Conservation (phyloP, 2,329 filamentous ascomycete genomes). For the Colletotrichum euphorbiae region DNA sequence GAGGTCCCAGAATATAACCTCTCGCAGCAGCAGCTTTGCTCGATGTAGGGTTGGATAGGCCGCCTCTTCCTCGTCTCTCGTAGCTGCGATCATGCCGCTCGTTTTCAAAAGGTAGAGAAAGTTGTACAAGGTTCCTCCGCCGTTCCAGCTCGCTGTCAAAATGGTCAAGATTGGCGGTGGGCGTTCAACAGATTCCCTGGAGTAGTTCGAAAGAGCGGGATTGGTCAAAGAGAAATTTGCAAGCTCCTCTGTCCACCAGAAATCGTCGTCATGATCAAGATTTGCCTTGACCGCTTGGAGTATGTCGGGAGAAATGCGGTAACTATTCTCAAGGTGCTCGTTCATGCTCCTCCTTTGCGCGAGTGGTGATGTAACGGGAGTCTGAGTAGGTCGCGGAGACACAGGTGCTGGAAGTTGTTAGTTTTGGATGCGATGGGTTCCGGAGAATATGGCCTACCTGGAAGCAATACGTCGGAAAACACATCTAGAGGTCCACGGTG, state of each 20-base stretch:
- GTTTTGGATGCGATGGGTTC: neutral
- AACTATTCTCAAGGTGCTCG: slow-evolving; percentile 61
- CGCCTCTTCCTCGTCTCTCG: slow-evolving; percentile 61
- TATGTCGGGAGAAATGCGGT: slow-evolving; percentile 54
- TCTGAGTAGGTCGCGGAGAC: slow-evolving; percentile 62
- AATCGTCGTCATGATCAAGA: slow-evolving; percentile 66
- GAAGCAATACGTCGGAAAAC: slow-evolving; percentile 62
- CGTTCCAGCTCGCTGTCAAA: slow-evolving; percentile 65
- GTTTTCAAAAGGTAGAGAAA: slow-evolving; percentile 65
- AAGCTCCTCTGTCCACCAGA: slow-evolving; percentile 69
- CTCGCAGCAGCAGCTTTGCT: slow-evolving; percentile 66
- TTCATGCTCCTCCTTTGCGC: slow-evolving; percentile 63
- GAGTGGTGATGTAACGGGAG: slow-evolving; percentile 62
- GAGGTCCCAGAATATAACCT: slow-evolving; percentile 66
- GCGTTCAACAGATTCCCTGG: slow-evolving; percentile 52
- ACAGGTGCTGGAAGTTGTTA: slow-evolving; percentile 52
- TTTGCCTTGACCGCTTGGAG: slow-evolving; percentile 56
- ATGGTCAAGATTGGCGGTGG: slow-evolving; percentile 63
- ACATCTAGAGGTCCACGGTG: slow-evolving; percentile 60
- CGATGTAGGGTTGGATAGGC: slow-evolving; percentile 63
- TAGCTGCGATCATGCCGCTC: slow-evolving; percentile 61
- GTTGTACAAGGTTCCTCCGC: slow-evolving; percentile 60
- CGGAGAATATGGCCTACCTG: slow-evolving; percentile 53
- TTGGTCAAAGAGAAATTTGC: slow-evolving; percentile 54
- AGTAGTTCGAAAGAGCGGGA: slow-evolving; percentile 52